A percentile compares a stretch with the other conserved stretches of the same genome.
phyloP scores from a whole-genome alignment of 2,329 filamentous ascomycete genomes.

The Diplodia intermedia region DNA sequence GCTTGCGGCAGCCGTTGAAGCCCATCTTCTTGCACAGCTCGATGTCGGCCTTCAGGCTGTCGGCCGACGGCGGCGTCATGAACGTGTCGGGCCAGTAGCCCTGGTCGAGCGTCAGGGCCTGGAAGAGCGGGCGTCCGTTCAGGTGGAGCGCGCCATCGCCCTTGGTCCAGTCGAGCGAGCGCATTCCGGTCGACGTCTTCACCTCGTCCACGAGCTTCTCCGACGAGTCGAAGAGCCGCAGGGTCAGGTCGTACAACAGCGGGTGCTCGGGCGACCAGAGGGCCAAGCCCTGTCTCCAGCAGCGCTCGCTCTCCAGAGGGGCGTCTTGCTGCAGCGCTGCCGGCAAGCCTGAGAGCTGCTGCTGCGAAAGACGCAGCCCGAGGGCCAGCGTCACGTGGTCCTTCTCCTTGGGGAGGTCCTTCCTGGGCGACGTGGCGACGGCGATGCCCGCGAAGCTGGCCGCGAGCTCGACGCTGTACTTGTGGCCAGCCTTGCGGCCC shows the following conservation, averaged over 20 bases:
- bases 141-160: constrained; percentile 66
- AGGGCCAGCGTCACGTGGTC: constrained; percentile 58
- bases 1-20: constrained; percentile 70
- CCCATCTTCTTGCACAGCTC: constrained; percentile 66
- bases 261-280: constrained; percentile 68
- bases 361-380: constrained; percentile 56
- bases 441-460: constrained; percentile 58
- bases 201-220: constrained; percentile 61
- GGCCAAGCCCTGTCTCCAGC: constrained; percentile 64
- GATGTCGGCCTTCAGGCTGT: constrained; percentile 60
- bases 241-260: constrained; percentile 61
- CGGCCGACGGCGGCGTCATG: constrained; percentile 62
- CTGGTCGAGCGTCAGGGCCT: constrained; percentile 66
- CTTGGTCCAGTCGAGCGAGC: constrained; percentile 64
- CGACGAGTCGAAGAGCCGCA: constrained; percentile 58
- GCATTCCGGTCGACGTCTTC: constrained; percentile 67
- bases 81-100: constrained; percentile 69
- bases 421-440: constrained; percentile 55
- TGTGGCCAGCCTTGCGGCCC: constrained; percentile 57
- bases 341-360: constrained; percentile 52
- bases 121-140: constrained; percentile 66
- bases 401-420: constrained; percentile 58
- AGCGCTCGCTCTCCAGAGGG: constrained; percentile 49
- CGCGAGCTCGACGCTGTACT: constrained; percentile 61
- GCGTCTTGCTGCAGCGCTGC: constrained; percentile 44